Percentiles rank a stretch among this genome's conserved stretches.
phyloP scores from a whole-genome alignment of 352 stramenopile species.

The Globisporangium barbulae region DNA sequence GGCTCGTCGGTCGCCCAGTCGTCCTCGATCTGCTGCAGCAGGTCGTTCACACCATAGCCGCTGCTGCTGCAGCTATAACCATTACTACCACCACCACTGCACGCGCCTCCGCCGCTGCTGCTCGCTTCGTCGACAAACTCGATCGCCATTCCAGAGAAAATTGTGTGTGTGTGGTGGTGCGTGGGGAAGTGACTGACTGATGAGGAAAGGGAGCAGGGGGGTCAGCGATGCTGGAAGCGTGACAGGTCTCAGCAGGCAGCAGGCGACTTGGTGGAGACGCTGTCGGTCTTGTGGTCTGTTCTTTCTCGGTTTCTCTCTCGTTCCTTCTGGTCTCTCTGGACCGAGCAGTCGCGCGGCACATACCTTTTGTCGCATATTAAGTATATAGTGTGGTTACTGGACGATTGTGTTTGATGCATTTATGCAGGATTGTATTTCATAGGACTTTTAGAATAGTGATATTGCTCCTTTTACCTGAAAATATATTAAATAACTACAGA shows the following conservation, averaged over 20 bases:
- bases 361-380: not conserved
- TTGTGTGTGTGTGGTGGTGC: slow-evolving; percentile 4
- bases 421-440: too few relatives aligned
- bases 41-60: not conserved
- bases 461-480: too few relatives aligned
- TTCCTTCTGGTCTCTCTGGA: slow-evolving; percentile 2
- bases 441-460: too few relatives aligned
- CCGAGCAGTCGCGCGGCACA: not conserved
- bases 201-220: too few relatives aligned
- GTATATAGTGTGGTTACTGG: not conserved
- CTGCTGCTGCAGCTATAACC: not conserved
- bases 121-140: slow-evolving; percentile 15
- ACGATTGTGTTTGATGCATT: not conserved
- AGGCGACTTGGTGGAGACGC: not conserved
- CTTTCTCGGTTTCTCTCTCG: not conserved
- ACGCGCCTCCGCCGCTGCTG: slow-evolving; percentile 3
- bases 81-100: not conserved
- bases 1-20: slow-evolving; percentile 21
- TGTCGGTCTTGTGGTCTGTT: not conserved
- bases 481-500: too few relatives aligned
- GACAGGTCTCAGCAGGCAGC: not conserved
- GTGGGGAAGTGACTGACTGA: too few relatives aligned
- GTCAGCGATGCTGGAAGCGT: not conserved
- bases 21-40: slow-evolving; percentile 22
- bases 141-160: slow-evolving; percentile 13